phyloP scores from a whole-genome alignment of 176 grass and related monocot species.

The Poa pratensis region DNA sequence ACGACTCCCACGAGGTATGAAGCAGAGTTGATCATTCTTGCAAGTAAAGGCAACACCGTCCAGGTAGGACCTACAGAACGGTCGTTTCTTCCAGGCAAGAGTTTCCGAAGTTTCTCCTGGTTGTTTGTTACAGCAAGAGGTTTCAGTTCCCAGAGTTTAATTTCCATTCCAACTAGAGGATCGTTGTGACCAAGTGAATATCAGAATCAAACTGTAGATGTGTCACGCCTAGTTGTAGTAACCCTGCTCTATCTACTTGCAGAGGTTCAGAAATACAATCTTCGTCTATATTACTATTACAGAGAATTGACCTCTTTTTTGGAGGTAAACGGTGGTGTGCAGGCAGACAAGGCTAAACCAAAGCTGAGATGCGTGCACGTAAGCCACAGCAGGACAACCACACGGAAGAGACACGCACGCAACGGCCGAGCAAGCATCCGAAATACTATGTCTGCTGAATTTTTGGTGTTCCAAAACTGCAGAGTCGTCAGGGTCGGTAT shows the following conservation, averaged over 20 bases:
- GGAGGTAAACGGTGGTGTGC: slow-evolving; percentile 18
- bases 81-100: slow-evolving; percentile 13
- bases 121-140: neutral
- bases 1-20: neutral
- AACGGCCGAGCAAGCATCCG: neutral
- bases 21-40: slow-evolving; percentile 48
- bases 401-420: neutral
- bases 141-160: neutral
- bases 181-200: neutral
- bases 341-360: neutral
- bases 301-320: slow-evolving; percentile 21
- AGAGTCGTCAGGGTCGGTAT: neutral
- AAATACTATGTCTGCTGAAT: neutral
- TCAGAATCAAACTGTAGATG: neutral
- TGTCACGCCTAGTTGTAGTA: slow-evolving; percentile 15
- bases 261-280: slow-evolving; percentile 1
- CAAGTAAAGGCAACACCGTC: slow-evolving; percentile 25
- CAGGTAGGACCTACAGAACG: slow-evolving; percentile 26
- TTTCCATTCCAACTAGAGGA: neutral
- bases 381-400: neutral
- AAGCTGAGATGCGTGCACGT: slow-evolving; percentile 40
- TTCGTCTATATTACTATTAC: neutral
- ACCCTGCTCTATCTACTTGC: neutral
- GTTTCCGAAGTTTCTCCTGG: slow-evolving; percentile 16
- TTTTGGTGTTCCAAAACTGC: neutral